Conservation (phyloP, 1,284 basidiomycete species). For the Phenoliferia sp. region DNA sequence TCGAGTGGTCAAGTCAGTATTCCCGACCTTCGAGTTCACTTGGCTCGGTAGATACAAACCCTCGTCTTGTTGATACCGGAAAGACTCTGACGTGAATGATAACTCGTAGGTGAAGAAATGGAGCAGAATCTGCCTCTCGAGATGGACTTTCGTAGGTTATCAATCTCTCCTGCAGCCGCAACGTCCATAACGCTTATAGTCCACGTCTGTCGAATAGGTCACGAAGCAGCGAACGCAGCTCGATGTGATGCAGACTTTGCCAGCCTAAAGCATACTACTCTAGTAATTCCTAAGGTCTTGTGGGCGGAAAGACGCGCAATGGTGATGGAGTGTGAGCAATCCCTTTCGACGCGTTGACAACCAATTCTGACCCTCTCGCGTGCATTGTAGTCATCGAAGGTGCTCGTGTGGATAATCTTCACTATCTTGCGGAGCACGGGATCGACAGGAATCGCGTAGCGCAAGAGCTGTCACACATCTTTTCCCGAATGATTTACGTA, state of each 20-base stretch:
- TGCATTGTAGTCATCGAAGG: conserved; percentile 65
- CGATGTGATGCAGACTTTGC: conserved; percentile 69
- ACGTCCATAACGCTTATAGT: neutral
- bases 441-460: conserved; percentile 69
- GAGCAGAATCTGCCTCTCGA: conserved; percentile 72
- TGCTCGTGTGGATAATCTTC: conserved; percentile 80
- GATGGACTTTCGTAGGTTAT: conserved; percentile 66
- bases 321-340: conserved; percentile 72
- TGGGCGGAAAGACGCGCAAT: conserved; percentile 79
- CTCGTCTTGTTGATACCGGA: neutral
- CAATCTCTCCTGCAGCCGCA: neutral
- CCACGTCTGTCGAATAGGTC: conserved; percentile 47
- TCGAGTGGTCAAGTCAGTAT: conserved; percentile 79
- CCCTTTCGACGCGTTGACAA: neutral
- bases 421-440: conserved; percentile 71
- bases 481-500: conserved; percentile 92
- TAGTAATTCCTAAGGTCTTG: conserved; percentile 87
- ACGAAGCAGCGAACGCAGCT: conserved; percentile 82
- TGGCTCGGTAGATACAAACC: conserved; percentile 73
- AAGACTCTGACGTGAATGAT: neutral
- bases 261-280: conserved; percentile 58
- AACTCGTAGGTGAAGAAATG: conserved; percentile 70
- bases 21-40: conserved; percentile 81
- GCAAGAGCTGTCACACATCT: conserved; percentile 53
- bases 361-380: neutral